These are phyloP conservation scores for Syzygium aromaticum DNA, from an alignment of 345 rosid species.

Conservation along the genomic window DNA sequence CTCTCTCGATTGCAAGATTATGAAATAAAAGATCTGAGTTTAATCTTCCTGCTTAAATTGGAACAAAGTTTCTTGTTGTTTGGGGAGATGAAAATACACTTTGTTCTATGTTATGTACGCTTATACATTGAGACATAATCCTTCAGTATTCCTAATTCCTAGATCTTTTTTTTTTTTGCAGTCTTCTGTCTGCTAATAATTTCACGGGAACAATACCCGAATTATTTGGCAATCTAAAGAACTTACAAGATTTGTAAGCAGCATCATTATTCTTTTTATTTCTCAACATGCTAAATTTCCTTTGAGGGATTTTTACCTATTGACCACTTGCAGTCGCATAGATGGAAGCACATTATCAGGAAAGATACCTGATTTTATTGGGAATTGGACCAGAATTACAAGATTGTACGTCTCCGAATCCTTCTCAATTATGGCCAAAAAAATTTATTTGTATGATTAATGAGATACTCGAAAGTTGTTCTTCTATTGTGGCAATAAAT, in stretches of 20 bases:
- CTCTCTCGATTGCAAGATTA: not conserved
- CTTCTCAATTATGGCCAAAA: not conserved
- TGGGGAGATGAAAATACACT: not conserved
- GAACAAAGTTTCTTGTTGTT: not conserved
- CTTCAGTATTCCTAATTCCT: not conserved
- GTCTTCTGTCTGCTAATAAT: slow-evolving; percentile 67
- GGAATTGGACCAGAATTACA: slow-evolving; percentile 57
- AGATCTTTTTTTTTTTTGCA: slow-evolving; percentile 6
- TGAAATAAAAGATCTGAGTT: not conserved
- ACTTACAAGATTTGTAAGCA: slow-evolving; percentile 70
- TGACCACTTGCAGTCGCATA: slow-evolving; percentile 43
- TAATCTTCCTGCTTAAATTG: not conserved
- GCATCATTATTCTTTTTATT: not conserved
- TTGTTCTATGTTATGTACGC: not conserved
- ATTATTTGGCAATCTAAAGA: slow-evolving; percentile 50
- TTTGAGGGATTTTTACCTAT: not conserved
- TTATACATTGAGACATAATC: not conserved
- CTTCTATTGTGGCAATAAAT: not conserved
- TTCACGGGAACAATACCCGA: slow-evolving; percentile 66
- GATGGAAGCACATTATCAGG: slow-evolving; percentile 74
- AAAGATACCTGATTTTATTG: slow-evolving; percentile 68
- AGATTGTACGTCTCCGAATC: slow-evolving; percentile 48
- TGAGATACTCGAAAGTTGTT: not conserved
- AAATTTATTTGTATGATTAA: not conserved
- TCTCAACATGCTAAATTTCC: not conserved